Conservation (phyloP, 768 basidiomycete species). For the Dendrothele bispora region DNA sequence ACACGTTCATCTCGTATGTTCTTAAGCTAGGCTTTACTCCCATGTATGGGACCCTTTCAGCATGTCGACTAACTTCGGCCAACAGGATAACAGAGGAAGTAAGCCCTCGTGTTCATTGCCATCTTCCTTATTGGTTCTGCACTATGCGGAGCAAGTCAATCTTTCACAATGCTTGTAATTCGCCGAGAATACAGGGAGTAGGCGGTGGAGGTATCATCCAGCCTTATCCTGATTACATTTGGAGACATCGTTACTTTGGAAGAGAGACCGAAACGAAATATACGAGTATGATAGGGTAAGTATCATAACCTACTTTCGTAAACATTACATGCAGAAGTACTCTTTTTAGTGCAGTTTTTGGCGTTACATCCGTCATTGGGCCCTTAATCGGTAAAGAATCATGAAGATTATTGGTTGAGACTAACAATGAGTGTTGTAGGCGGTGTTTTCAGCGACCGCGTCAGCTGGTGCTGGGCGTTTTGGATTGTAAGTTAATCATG, state of each 20-base stretch:
- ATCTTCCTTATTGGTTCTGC: conserved; percentile 79
- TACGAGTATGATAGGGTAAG: conserved; percentile 59
- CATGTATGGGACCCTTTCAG: conserved; percentile 76
- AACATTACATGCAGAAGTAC: background rate
- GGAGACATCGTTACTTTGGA: conserved; percentile 71
- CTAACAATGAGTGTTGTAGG: conserved; percentile 34
- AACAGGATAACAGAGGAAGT: conserved; percentile 38
- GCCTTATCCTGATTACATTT: conserved; percentile 70
- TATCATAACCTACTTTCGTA: background rate
- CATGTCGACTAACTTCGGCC: conserved; percentile 38
- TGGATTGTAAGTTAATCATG: conserved; percentile 39
- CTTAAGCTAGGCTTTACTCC: conserved; percentile 65
- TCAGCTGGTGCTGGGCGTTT: conserved; percentile 81
- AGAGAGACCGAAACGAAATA: conserved; percentile 86
- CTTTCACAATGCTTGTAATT: conserved; percentile 73
- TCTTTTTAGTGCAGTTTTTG: too few species aligned
- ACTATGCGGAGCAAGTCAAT: conserved; percentile 79
- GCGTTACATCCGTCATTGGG: conserved; percentile 37
- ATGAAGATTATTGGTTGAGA: conserved; percentile 43
- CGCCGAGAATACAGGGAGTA: conserved; percentile 84
- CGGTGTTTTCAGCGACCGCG: conserved; percentile 61
- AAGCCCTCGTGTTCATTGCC: conserved; percentile 64
- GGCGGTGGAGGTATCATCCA: conserved; percentile 77
- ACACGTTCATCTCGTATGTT: too few species aligned
- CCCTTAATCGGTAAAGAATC: conserved; percentile 70